phyloP scores from a whole-genome alignment of 176 grass and related monocot species.

The Rhynchospora tenuis region DNA sequence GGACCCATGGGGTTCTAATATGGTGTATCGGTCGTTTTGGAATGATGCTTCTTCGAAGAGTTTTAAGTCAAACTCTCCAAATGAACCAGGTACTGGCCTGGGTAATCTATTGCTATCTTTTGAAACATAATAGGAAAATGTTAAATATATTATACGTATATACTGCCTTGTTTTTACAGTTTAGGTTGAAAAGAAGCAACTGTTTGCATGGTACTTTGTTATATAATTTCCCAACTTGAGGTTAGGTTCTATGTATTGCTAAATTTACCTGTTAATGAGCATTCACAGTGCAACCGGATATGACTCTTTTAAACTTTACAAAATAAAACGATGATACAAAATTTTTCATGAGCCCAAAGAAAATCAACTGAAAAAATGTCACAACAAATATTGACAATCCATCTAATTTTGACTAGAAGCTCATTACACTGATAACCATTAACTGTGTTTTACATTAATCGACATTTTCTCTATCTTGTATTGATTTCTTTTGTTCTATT shows the following conservation, averaged over 20 bases:
- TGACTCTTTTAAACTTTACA: background rate
- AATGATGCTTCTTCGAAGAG: constrained; percentile 19
- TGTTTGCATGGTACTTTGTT: background rate
- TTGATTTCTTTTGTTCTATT: background rate
- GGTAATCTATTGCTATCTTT: background rate
- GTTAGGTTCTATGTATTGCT: background rate
- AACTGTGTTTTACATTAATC: background rate
- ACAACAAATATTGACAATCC: background rate
- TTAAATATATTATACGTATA: background rate
- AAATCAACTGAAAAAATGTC: background rate
- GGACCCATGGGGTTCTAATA: constrained; percentile 32
- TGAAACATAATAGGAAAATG: background rate
- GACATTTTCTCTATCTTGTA: background rate
- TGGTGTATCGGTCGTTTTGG: constrained; percentile 40
- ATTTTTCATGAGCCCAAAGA: background rate
- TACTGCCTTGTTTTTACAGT: background rate
- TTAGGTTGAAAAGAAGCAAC: background rate
- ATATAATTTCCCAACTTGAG: background rate
- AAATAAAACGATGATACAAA: background rate
- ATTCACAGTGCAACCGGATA: background rate
- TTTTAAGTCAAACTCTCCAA: constrained; percentile 37
- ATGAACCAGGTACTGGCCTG: constrained; percentile 24
- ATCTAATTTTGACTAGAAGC: background rate
- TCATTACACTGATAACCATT: background rate
- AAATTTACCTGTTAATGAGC: background rate